phyloP scores from a whole-genome alignment of 768 basidiomycete genomes.

The Steccherinum ochraceum region DNA sequence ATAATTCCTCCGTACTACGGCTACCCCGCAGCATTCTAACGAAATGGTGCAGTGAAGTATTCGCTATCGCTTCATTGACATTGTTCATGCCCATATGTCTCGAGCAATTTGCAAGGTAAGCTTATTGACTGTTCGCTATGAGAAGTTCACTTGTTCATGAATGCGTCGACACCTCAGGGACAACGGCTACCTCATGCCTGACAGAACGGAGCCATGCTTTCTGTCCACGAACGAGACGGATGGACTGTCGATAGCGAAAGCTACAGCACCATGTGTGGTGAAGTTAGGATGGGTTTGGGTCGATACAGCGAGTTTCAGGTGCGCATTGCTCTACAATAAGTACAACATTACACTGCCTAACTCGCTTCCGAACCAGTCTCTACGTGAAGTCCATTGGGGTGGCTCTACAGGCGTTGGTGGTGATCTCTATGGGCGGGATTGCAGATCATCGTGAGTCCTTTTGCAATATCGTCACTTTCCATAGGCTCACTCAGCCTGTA shows the following conservation, averaged over 20 bases:
- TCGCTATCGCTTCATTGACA: slow-evolving; percentile 75
- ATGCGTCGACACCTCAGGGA: slow-evolving; percentile 54
- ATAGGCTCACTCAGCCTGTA: too few species aligned
- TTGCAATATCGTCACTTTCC: neutral
- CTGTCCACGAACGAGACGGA: slow-evolving; percentile 3
- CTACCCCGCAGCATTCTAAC: neutral
- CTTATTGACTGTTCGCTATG: too few species aligned
- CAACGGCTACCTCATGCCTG: slow-evolving; percentile 75
- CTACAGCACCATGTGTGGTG: slow-evolving; percentile 63
- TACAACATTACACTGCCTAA: neutral
- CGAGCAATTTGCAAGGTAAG: slow-evolving; percentile 68
- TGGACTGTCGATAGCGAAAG: slow-evolving; percentile 16
- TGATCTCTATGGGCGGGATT: slow-evolving; percentile 90
- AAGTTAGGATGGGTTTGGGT: slow-evolving; percentile 81
- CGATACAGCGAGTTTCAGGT: slow-evolving; percentile 92
- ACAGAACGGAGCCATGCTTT: slow-evolving; percentile 54
- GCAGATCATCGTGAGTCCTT: slow-evolving; percentile 87
- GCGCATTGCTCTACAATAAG: too few species aligned
- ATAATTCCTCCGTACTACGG: neutral
- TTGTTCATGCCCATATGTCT: slow-evolving; percentile 79
- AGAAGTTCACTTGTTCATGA: too few species aligned
- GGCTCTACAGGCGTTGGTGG: slow-evolving; percentile 84
- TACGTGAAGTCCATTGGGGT: slow-evolving; percentile 88
- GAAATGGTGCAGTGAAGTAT: slow-evolving; percentile 53
- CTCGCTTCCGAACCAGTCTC: too few species aligned